Base-by-base conservation (phyloP, 805 yeast species). In the Monosporozyma aerobia region DNA sequence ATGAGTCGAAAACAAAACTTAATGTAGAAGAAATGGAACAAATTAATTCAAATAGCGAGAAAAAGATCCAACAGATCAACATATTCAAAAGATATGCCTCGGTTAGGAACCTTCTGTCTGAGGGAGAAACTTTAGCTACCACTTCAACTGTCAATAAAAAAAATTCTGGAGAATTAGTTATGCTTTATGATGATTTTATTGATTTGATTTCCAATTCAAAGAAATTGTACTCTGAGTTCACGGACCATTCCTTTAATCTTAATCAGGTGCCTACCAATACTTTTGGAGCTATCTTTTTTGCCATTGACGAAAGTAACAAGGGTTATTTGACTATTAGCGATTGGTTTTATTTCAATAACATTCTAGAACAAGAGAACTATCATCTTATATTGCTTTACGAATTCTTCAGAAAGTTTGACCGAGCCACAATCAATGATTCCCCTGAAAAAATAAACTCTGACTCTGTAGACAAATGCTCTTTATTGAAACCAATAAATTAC, bases 311-410 rank as follows among this genome's bases (percentile, higher is more conserved):
- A 54, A 74, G 77, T 41, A 73, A 76, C 52, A 79, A 80, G 58
- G 97, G 97, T 7, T 82, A 76, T 54, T 74, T 88, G 49, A 76
- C 79, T 29, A 73, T 82, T 49, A 67, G 73, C 27, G 97, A 92
- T 64, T 92, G 95, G 85, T 70, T 79, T 49, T 76, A 77, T 44
- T 87, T 92, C 64, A 82, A 86, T 60, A 74, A 77, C 55, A 58
- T 77, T 45, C 69, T 81, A 51, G 76, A 75, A 56, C 74, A 78
- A 52, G 67, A 73, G 52, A 71, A 76, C 51, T 77, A 75, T 48
- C 79, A 78, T 61, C 73, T 73, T 59, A 73, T 77, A 53, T 65
- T 82, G 23, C 64, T 82, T 22, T 82, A 79, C 68, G 77, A 77
- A 58, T 73, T 81, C 53, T 75, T 81, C 61, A 70, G 76, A 53